Evolutionary conservation across 1,284 basidiomycete genomes (phyloP), one percentile per base, ranked within the genome.

Genomic region (Puccinia novopanici): DNA sequence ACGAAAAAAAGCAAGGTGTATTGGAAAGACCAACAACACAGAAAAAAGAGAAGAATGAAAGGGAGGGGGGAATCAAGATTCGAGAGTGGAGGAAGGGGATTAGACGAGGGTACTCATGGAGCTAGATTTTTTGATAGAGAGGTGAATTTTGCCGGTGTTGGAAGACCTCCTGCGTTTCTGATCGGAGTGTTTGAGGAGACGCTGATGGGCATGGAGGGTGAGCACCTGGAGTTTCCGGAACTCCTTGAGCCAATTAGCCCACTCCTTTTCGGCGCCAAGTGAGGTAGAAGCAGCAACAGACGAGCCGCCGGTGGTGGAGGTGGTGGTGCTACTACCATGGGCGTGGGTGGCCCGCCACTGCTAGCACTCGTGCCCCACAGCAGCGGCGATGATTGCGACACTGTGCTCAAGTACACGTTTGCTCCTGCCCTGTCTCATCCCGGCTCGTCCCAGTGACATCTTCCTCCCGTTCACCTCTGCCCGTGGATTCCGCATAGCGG

Each of bases 221-320:
- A 70, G 67, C 3, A 52, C n/a, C 30, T 70, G 6, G 24, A 70
- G 19, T 17, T 70, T 70, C 45, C 30, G 27, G 45, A 70, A 50
- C 40, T 50, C 67, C 24, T 70, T 70, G n/a, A 70, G 3, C 67
- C 67, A 70, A 30, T 70, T 70, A 24, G 48, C 50, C 67, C 67
- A 70, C 15, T 70, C 67, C 45, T 50, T 70, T 52, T 70, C 67
- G 19, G 5, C 34, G 0, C 0, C 37, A 22, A 63, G 37, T 34
- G 34, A 34, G 34, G 1, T 34, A 34, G 34, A 4, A 34, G 34
- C 34, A 34, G 34, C 34, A 34, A 34, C 2, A 34, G 34, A 4
- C 4, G 4, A 34, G 34, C 34, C 4, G 1, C 34, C 34, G 34
- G 34, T 34, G 4, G 4, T 34, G 34, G 34, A 2, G 34, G 34